These are phyloP conservation scores for Trapa incisa DNA, from an alignment of 345 rosid genomes.

Conservation along the genomic window DNA sequence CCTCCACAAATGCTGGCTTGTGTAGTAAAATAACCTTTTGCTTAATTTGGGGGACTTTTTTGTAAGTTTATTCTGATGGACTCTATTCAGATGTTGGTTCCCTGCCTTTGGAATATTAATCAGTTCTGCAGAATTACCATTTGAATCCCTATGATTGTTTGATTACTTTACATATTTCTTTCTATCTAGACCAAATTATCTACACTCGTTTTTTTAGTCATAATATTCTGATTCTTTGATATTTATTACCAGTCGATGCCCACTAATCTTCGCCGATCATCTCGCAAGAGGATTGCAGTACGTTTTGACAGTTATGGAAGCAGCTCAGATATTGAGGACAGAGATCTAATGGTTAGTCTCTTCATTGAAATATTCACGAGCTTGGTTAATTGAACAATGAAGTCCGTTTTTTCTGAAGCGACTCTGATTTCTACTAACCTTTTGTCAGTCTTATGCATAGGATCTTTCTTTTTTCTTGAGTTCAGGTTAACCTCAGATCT, in stretches of 20 bases:
- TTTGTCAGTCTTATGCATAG: constrained; percentile 1
- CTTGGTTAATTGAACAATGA: not conserved
- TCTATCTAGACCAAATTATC: constrained; percentile 1
- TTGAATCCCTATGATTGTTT: not conserved
- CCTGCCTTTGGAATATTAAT: not conserved
- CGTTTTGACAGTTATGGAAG: constrained; percentile 71
- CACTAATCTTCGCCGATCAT: constrained; percentile 87
- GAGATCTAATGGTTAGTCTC: constrained; percentile 73
- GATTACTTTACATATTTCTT: not conserved
- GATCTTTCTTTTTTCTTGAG: constrained; percentile 7
- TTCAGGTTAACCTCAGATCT: constrained; percentile 36
- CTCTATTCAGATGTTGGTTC: not conserved
- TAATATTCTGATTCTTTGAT: constrained; percentile 9
- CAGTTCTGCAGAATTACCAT: not conserved
- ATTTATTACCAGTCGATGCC: constrained; percentile 42
- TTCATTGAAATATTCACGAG: not conserved
- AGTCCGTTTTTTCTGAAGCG: not conserved
- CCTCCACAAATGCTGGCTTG: not conserved
- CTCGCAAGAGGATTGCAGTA: constrained; percentile 73
- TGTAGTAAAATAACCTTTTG: not conserved
- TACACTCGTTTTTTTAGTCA: not conserved
- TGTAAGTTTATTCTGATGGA: not conserved
- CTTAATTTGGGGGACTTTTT: not conserved
- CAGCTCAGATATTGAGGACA: constrained; percentile 94
- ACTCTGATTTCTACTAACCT: not conserved